Conservation (phyloP, 2,329 filamentous ascomycete genomes). For the Penicillium polonicum region DNA sequence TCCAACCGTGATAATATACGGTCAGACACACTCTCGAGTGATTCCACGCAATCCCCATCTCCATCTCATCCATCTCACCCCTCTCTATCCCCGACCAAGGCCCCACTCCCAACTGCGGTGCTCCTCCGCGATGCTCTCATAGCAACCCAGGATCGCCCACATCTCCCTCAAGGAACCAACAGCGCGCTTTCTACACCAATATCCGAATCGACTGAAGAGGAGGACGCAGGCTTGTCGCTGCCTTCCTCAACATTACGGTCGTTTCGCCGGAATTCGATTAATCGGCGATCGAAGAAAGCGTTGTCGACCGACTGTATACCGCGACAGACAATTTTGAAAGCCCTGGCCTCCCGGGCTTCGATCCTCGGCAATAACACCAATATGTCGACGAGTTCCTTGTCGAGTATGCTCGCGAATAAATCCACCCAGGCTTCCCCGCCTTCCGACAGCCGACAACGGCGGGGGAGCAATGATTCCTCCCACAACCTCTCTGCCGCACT, state of each 20-base stretch:
- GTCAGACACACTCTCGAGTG: slow-evolving; percentile 19
- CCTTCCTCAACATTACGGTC: slow-evolving; percentile 34
- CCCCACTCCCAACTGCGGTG: slow-evolving; percentile 32
- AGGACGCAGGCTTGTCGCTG: slow-evolving; percentile 25
- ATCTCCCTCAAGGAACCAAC: slow-evolving; percentile 26
- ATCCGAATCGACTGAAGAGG: slow-evolving; percentile 26
- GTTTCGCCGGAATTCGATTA: slow-evolving; percentile 36
- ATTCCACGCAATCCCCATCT: slow-evolving; percentile 10
- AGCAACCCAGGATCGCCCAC: slow-evolving; percentile 36
- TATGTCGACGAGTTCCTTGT: slow-evolving; percentile 58
- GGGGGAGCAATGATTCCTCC: slow-evolving; percentile 48
- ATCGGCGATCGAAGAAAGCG: slow-evolving; percentile 47
- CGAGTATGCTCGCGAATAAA: slow-evolving; percentile 56
- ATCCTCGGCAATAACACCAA: slow-evolving; percentile 53
- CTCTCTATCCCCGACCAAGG: slow-evolving; percentile 21
- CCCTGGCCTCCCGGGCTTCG: slow-evolving; percentile 63
- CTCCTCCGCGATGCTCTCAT: slow-evolving; percentile 46
- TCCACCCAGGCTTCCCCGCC: slow-evolving; percentile 19
- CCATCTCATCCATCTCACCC: slow-evolving; percentile 11
- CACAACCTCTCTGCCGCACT: slow-evolving; percentile 64
- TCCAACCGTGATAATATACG: slow-evolving; percentile 18
- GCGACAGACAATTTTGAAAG: slow-evolving; percentile 79
- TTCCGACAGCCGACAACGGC: slow-evolving; percentile 31
- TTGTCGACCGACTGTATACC: slow-evolving; percentile 67
- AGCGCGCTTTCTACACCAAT: slow-evolving; percentile 20